Evolutionary conservation across 768 basidiomycete genomes (phyloP), one percentile per base, ranked within the genome.

Genomic region (Tulasnella sp.): DNA sequence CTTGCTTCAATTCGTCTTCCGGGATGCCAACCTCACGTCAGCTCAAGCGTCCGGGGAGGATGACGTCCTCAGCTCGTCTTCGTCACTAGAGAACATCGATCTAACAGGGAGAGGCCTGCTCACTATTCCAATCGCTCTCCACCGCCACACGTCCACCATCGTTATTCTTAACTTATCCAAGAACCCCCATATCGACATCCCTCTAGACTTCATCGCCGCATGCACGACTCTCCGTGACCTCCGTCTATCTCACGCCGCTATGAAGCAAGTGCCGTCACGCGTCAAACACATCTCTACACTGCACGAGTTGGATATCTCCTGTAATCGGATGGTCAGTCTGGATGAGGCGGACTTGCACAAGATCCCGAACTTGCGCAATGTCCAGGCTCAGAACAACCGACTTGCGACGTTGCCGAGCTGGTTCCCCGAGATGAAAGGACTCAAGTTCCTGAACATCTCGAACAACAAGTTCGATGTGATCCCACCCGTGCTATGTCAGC

Each of bases 141-240:
- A 99, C 68, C 77, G 79, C 53, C 81, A 89, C 59, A 91, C 92
- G 1, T 82, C 85, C 62, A 78, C 78, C 23, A 92, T 99, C 64
- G 73, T 86, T 58, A 82, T 77, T 37, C 83, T 98, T 58, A 87
- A 86, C 59, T 77, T 98, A 12, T 94, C 91, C 3, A 81, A 87
- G 41, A 99, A 98, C 67, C 91, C 93, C 2, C 89, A 94, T 79
- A 78, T 93, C 54, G 93, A 98, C 68, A 84, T 98, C 34, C 96
- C 94, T 0, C 81, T 90, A 49, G 96, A 98, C 69, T 99, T 99
- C 67, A 84, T 96, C 57, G 88, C 96, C 68, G 80, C 84, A 4
- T 94, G 91, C 66, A 79, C 78, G 1, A 78, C 74, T 4, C 77
- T 99, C 7, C 82, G 83, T 57, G 92, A 96, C 64, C 79, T 99